Evolutionary conservation across 1,139 yeast species (phyloP).

Genomic region (Chernovozyma aurita): DNA sequence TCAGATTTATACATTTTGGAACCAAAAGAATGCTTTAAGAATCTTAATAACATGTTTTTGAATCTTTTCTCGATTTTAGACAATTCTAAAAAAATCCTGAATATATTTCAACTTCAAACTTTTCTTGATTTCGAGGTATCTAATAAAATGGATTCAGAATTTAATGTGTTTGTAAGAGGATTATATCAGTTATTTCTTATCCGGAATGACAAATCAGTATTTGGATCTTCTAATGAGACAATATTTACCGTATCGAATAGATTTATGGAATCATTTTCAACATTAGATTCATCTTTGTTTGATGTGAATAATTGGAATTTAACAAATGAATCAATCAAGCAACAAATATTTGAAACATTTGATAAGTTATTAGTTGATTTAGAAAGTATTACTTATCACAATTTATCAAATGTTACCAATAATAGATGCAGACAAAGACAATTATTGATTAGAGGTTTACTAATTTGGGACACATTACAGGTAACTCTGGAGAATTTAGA

Average conservation of each 20-base stretch:
- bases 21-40: slow-evolving; percentile 22
- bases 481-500: slow-evolving; percentile 59
- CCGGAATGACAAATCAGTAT: slow-evolving; percentile 54
- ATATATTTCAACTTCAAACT: slow-evolving; percentile 30
- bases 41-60: slow-evolving; percentile 31
- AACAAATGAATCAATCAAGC: slow-evolving; percentile 14
- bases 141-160: slow-evolving; percentile 23
- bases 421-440: slow-evolving; percentile 86
- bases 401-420: slow-evolving; percentile 55
- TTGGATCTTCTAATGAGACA: slow-evolving; percentile 23
- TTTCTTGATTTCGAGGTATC: slow-evolving; percentile 32
- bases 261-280: slow-evolving; percentile 23
- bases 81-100: slow-evolving; percentile 19
- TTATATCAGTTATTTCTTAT: slow-evolving; percentile 56
- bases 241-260: slow-evolving; percentile 16
- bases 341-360: slow-evolving; percentile 11
- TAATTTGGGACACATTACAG: slow-evolving; percentile 76
- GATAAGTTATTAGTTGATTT: slow-evolving; percentile 26
- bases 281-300: slow-evolving; percentile 21
- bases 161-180: slow-evolving; percentile 55
- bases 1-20: slow-evolving; percentile 29
- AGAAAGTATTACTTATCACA: slow-evolving; percentile 50
- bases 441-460: slow-evolving; percentile 50
- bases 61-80: slow-evolving; percentile 24
- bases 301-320: slow-evolving; percentile 20